phyloP scores from a whole-genome alignment of 2,329 filamentous ascomycete species.

The Verticillium alfalfae region DNA sequence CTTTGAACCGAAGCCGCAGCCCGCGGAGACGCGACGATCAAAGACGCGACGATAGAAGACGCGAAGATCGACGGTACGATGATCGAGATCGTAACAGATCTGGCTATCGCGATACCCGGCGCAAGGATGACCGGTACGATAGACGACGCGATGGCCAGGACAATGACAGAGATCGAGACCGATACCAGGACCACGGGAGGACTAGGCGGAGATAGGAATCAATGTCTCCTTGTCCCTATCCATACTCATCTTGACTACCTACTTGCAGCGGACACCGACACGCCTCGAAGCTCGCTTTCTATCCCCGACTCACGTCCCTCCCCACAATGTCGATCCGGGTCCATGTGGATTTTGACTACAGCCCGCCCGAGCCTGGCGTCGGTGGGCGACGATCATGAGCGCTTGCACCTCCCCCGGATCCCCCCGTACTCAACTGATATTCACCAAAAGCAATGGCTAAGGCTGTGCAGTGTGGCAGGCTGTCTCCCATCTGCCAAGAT shows the following conservation, averaged over 20 bases:
- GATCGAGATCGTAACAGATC: slow-evolving; percentile 8
- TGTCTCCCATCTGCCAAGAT: no score
- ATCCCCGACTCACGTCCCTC: not conserved
- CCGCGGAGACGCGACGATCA: slow-evolving; percentile 11
- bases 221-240: not conserved
- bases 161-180: slow-evolving; percentile 22
- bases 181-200: slow-evolving; percentile 18
- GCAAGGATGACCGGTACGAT: slow-evolving; percentile 9
- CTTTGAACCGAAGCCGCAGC: slow-evolving; percentile 39
- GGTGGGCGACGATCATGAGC: no score
- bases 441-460: no score
- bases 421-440: no score
- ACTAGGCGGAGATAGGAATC: slow-evolving; percentile 15
- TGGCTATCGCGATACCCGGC: slow-evolving; percentile 7
- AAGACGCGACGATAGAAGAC: slow-evolving; percentile 6
- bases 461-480: no score
- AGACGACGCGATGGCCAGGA: slow-evolving; percentile 15
- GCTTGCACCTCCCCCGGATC: no score
- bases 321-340: not conserved
- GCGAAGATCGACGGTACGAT: not conserved
- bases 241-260: not conserved
- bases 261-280: not conserved
- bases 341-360: not conserved
- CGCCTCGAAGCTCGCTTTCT: not conserved
- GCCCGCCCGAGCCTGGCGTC: no score